A percentile compares a stretch with the other conserved stretches of the same genome.
phyloP scores from a whole-genome alignment of 306 rosid species.

The Lablab purpureus region DNA sequence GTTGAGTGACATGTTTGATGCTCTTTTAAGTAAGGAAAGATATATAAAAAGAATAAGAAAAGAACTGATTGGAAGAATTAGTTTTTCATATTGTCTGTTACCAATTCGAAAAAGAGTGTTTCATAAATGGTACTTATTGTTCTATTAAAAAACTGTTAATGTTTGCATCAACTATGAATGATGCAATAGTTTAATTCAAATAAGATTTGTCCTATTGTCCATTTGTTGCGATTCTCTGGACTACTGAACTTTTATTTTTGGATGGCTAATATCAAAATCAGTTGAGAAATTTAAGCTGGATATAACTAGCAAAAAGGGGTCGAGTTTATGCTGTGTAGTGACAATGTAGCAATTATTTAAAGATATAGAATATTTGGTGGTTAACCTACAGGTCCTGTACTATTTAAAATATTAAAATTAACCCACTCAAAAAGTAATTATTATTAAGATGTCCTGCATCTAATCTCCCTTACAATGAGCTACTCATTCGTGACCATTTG shows the following conservation, averaged over 20 bases:
- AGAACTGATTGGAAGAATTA: neutral
- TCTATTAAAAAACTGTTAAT: neutral
- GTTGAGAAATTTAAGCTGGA: neutral
- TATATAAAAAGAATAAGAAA: neutral
- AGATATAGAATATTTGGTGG: constrained; percentile 18
- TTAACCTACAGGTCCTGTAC: neutral
- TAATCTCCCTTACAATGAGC: neutral
- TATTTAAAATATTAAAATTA: neutral
- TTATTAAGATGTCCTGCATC: neutral
- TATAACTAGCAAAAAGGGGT: neutral
- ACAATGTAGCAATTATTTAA: neutral
- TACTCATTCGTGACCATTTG: neutral
- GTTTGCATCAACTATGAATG: neutral
- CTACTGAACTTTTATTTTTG: no score
- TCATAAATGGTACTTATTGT: neutral
- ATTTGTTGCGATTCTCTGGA: neutral
- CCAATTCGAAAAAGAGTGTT: neutral
- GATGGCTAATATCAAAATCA: neutral
- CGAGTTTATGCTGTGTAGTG: neutral
- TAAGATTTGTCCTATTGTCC: neutral
- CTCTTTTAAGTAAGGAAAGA: neutral
- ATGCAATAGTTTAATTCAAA: neutral
- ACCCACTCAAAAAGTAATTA: neutral
- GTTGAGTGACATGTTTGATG: neutral
- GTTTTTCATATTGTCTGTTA: neutral